Conservation (phyloP, 352 stramenopile species). For the Phytopythium helicoides region DNA sequence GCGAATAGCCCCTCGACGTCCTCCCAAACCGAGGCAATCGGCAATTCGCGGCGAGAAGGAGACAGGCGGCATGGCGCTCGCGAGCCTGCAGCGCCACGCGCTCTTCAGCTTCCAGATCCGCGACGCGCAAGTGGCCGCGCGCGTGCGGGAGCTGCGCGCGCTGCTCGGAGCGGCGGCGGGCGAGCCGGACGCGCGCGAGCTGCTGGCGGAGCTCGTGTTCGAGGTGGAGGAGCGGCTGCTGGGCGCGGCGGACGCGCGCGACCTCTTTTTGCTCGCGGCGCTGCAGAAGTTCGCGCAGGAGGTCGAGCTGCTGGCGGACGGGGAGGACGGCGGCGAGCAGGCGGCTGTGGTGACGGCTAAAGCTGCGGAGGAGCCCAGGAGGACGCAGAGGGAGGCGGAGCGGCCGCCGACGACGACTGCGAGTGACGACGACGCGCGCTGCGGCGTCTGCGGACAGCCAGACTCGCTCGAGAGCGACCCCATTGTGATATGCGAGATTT, state of each 20-base stretch:
- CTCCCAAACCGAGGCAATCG: no score
- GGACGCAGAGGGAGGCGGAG: no score
- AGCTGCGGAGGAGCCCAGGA: no score
- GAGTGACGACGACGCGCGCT: slow-evolving; percentile 60
- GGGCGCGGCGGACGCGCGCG: slow-evolving; percentile 21
- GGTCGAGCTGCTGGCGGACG: slow-evolving; percentile 55
- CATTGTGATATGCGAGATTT: slow-evolving; percentile 82
- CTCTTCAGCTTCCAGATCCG: slow-evolving; percentile 74
- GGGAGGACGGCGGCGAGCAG: slow-evolving; percentile 15
- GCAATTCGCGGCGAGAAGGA: background rate
- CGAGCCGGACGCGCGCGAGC: slow-evolving; percentile 42
- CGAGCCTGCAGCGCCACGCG: slow-evolving; percentile 37
- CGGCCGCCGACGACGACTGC: no score
- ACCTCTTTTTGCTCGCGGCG: slow-evolving; percentile 52
- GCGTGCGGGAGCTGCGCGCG: slow-evolving; percentile 43
- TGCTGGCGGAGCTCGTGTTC: slow-evolving; percentile 50
- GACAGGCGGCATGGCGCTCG: slow-evolving; percentile 14
- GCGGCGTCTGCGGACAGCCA: slow-evolving; percentile 56
- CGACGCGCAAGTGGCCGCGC: slow-evolving; percentile 27
- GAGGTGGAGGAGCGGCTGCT: slow-evolving; percentile 55
- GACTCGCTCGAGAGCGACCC: slow-evolving; percentile 72
- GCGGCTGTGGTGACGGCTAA: no score
- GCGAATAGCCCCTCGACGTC: no score
- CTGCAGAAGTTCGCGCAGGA: slow-evolving; percentile 64
- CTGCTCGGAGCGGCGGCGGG: slow-evolving; percentile 38